Conservation (phyloP, 2,329 filamentous ascomycete genomes). For the Cladosporium cucumerinum region DNA sequence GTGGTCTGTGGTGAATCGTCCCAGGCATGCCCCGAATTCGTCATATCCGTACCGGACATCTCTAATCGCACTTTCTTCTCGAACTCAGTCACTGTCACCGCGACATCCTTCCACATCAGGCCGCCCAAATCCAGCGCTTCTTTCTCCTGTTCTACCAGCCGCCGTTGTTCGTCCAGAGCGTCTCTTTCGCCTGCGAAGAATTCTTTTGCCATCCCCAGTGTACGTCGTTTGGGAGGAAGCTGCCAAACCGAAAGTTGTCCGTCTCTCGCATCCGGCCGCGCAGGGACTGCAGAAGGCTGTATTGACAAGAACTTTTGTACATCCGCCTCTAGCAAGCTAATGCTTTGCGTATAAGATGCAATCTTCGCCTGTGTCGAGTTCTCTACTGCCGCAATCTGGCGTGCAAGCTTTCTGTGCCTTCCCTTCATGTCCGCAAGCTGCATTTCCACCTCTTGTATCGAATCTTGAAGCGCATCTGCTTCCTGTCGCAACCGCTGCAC, state of each 20-base stretch:
- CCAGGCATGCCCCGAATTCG: constrained; percentile 27
- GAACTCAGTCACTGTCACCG: constrained; percentile 59
- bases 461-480: constrained; percentile 53
- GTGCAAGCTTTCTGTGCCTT: constrained; percentile 57
- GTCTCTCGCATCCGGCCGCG: constrained; percentile 17
- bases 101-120: constrained; percentile 62
- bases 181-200: constrained; percentile 67
- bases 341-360: constrained; percentile 66
- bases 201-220: constrained; percentile 65
- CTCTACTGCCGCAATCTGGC: constrained; percentile 59
- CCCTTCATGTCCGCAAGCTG: constrained; percentile 60
- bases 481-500: constrained; percentile 50
- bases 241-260: constrained; percentile 33
- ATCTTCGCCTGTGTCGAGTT: constrained; percentile 68
- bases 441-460: constrained; percentile 65
- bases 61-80: constrained; percentile 60
- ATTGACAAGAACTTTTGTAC: constrained; percentile 54
- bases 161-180: constrained; percentile 53
- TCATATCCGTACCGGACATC: constrained; percentile 42
- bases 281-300: constrained; percentile 17
- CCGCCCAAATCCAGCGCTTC: constrained; percentile 65
- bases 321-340: constrained; percentile 63
- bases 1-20: constrained; percentile 26
- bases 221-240: constrained; percentile 64
- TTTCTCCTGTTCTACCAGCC: constrained; percentile 59